A percentile compares a stretch with the other conserved stretches of the same genome.
phyloP scores from a whole-genome alignment of 1,284 basidiomycete genomes.

The Butyriboletus appendiculatus region DNA sequence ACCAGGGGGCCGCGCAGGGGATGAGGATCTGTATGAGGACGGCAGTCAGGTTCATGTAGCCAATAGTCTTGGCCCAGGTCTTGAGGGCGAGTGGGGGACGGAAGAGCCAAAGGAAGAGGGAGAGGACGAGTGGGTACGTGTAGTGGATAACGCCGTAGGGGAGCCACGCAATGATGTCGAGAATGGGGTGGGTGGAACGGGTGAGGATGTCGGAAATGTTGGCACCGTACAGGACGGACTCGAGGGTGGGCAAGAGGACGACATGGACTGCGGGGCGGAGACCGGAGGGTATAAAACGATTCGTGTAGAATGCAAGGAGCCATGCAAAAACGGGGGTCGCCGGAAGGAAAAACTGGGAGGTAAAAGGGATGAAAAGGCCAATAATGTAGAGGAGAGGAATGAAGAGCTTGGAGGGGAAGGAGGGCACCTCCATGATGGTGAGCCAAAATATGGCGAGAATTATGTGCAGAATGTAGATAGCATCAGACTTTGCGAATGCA shows the following conservation, averaged over 20 bases:
- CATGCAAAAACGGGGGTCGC: conserved; percentile 87
- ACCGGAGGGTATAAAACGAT: conserved; percentile 77
- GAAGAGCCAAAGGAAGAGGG: conserved; percentile 77
- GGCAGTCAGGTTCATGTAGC: conserved; percentile 91
- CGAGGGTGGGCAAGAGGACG: conserved; percentile 90
- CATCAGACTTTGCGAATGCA: conserved; percentile 60
- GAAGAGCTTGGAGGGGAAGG: conserved; percentile 74
- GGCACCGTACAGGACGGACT: conserved; percentile 93
- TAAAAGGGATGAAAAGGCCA: conserved; percentile 81
- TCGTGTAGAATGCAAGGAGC: conserved; percentile 85
- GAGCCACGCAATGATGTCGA: conserved; percentile 94
- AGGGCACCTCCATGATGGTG: conserved; percentile 72
- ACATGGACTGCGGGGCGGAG: conserved; percentile 88
- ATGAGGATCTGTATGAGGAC: conserved; percentile 90
- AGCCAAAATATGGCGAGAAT: conserved; percentile 75
- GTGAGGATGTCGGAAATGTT: conserved; percentile 98
- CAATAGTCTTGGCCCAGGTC: conserved; percentile 88
- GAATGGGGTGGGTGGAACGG: conserved; percentile 86
- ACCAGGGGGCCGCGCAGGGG: conserved; percentile 97
- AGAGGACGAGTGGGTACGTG: conserved; percentile 78
- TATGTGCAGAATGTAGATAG: conserved; percentile 66
- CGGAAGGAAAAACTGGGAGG: conserved; percentile 91
- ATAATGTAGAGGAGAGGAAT: conserved; percentile 76
- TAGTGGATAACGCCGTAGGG: conserved; percentile 97
- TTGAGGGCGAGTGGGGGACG: conserved; percentile 80